Base-by-base conservation (phyloP, 106 monocot genomes). In the Dendrobium huoshanense region DNA sequence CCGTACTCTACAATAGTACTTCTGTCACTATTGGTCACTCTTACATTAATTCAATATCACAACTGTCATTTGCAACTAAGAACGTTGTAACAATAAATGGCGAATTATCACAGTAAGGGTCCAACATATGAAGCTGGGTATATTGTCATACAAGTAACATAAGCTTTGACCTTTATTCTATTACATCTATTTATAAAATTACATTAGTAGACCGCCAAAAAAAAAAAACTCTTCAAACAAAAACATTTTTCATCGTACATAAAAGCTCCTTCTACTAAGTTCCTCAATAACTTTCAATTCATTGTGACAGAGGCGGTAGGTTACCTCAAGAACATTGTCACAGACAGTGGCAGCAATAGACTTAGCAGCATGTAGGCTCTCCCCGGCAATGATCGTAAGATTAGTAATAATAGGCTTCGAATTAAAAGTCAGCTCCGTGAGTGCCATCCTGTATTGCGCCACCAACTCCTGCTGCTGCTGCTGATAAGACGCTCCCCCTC, bases 371-470 rank as follows among this genome's bases (percentile, higher is more conserved):
- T 88, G 94, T 33, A 89, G 79, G 51, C 88, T 98, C 88, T 98
- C 98, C 20, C 98, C 98, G 29, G 98, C 98, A 61, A 98, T 98
- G 77, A 98, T 98, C 31, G 98, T 98, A 68, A 98, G 84, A 77
- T 98, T 95, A 47, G 95, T 98, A 75, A 98, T 98, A 79, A 98
- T 98, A 31, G 94, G 94, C 88, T 98, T 98, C 7, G 98, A 95
- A 84, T 98, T 98, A 91, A 98, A 91, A 5, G 98, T 98, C 41
- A 98, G 88, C 85, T 98, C 98, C 31, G 92, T 86, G 4, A 98
- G 87, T 9, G 98, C 98, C 22, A 88, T 83, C 89, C 83, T 92
- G 85, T 98, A 95, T 84, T 95, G 93, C 41, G 72, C 83, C 47
- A 89, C 81, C 22, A 95, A 84, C 85, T 95, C 95, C 84, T 85